Evolutionary conservation across 495 filamentous ascomycete species (phyloP), one percentile per base, ranked within the genome.

Genomic region (Penicillium bovifimosum): DNA sequence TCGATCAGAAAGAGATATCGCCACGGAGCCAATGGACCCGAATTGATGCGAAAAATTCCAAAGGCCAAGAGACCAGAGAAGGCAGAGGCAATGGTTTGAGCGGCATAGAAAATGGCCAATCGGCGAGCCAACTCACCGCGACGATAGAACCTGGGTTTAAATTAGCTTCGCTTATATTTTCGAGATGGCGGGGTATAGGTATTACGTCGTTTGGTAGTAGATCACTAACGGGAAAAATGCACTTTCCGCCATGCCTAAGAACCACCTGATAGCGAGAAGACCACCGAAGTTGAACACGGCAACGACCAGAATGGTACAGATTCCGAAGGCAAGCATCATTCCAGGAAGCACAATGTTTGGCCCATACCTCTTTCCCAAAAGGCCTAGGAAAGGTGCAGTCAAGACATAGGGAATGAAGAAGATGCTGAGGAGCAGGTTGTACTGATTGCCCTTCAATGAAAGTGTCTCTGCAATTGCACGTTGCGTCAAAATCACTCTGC

Each of bases 1-100:
- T 91, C 85, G 42, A 90, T 81, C 38, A 90, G 68, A 61, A 91
- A 91, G 9, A 90, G 73, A 69, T 86, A 89, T 20, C 83, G 76
- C 87, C 86, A 91, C 7, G 20, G 20, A 24, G 20, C 74, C 71
- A 0, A 75, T 58, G 17, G 86, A 64, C 1, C 63, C 54, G 0
- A 70, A 11, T 80, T 49, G 56, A 87, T 89, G 52, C 83, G 84
- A 61, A 90, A 87, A 1, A 86, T 78, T 1, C 84, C 86, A 45
- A 83, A 87, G 0, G 86, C 80, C 13, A 90, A 73, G 0, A 89
- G 72, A 3, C 86, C 86, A 32, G 52, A 78, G 71, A 69, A 88
- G 2, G 85, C 86, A 9, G 77, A 80, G 2, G 85, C 86, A 16
- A 89, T 78, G 27, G 81, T 82, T 26, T 77, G 80, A 6, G 84